A percentile compares a stretch with the other conserved stretches of the same genome.
Evolutionary conservation across 208 protist species (phyloP).

Genomic region (Crithidia mellificae): DNA sequence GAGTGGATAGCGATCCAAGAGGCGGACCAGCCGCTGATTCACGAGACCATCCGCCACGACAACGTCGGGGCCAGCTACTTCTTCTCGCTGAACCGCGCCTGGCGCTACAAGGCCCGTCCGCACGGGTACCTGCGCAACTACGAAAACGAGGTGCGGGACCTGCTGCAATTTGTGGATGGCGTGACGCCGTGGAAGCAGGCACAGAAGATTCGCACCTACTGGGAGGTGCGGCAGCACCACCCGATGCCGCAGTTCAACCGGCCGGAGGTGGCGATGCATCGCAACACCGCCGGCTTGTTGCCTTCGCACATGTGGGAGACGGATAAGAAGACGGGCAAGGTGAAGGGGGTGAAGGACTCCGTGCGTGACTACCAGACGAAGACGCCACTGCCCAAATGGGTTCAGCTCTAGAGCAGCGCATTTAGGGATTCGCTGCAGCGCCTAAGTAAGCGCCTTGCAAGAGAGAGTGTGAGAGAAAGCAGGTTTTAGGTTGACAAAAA

Average conservation of each 20-base stretch:
- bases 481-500: no score
- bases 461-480: no score
- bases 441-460: no score
- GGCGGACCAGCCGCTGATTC: constrained; percentile 85
- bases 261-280: constrained; percentile 89
- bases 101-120: constrained; percentile 88
- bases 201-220: constrained; percentile 91
- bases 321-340: constrained; percentile 92
- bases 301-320: constrained; percentile 87
- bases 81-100: constrained; percentile 85
- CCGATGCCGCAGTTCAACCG: constrained; percentile 91
- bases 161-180: constrained; percentile 87
- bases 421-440: not conserved
- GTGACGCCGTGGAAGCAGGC: constrained; percentile 90
- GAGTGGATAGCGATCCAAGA: constrained; percentile 91
- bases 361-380: constrained; percentile 91
- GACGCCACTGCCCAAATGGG: constrained; percentile 80
- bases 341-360: constrained; percentile 89
- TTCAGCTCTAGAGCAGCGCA: constrained; percentile 52
- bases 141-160: constrained; percentile 88
- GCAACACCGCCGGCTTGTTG: constrained; percentile 80
- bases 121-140: constrained; percentile 90
- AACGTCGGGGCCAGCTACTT: constrained; percentile 78
- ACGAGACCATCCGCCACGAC: constrained; percentile 80
- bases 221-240: constrained; percentile 88